These are phyloP conservation scores for Chamaenerion angustifolium DNA, from an alignment of 345 rosid species.

Conservation along the genomic window DNA sequence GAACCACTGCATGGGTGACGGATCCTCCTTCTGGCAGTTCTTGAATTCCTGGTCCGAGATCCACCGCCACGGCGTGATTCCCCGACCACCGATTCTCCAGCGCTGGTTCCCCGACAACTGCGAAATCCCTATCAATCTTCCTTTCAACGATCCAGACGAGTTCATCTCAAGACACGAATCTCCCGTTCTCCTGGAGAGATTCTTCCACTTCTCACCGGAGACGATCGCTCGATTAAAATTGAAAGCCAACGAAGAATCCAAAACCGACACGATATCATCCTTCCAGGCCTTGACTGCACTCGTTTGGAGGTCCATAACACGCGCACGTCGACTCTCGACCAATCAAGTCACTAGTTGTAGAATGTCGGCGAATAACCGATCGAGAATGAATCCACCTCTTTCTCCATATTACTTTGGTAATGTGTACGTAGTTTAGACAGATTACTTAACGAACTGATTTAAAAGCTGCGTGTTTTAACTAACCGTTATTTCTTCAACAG, in stretches of 20 bases:
- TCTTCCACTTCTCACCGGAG: too few relatives aligned
- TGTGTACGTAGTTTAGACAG: conserved; percentile 6
- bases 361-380: conserved; percentile 30
- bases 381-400: conserved; percentile 34
- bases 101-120: conserved; percentile 40
- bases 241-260: neutral
- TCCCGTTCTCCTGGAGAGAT: conserved; percentile 11
- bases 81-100: conserved; percentile 13
- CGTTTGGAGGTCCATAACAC: conserved; percentile 43
- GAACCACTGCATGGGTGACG: conserved; percentile 45
- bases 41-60: conserved; percentile 44
- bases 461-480: too few relatives aligned
- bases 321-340: conserved; percentile 12
- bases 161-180: conserved; percentile 28
- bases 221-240: too few relatives aligned
- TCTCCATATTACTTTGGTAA: conserved; percentile 42
- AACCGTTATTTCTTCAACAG: too few relatives aligned
- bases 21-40: conserved; percentile 52
- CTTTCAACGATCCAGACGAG: conserved; percentile 28
- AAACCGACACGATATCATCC: conserved; percentile 46
- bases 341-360: conserved; percentile 29
- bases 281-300: conserved; percentile 45
- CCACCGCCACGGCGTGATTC: conserved; percentile 17
- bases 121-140: conserved; percentile 24
- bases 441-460: too few relatives aligned